Evolutionary conservation across 306 rosid species (phyloP).

Genomic region (Rosa persica): DNA sequence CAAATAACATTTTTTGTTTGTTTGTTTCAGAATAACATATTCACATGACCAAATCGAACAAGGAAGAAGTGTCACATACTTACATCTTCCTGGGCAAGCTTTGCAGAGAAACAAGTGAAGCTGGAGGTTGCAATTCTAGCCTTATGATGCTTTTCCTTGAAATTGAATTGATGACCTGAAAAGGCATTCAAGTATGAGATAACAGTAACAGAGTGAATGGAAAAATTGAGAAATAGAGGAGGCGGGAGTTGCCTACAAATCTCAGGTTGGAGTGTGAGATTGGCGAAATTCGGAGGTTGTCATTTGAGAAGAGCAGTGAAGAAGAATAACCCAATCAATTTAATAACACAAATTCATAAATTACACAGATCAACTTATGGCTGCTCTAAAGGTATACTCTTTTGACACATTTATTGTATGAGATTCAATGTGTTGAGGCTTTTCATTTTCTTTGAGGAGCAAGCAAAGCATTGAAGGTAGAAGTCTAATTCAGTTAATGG

Average conservation of each 20-base stretch:
- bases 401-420: no score
- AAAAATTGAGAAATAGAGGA: background rate
- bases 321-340: no score
- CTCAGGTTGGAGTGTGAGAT: conserved; percentile 19
- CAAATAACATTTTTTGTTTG: background rate
- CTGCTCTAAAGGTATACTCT: no score
- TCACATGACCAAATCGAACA: background rate
- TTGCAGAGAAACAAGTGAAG: conserved; percentile 24
- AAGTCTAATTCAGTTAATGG: no score
- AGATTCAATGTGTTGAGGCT: no score
- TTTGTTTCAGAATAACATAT: background rate
- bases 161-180: conserved; percentile 30
- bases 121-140: conserved; percentile 25
- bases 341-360: no score
- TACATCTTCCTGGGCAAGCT: background rate
- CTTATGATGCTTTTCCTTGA: conserved; percentile 20
- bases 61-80: no score
- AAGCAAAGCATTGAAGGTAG: no score
- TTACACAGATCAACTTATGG: no score
- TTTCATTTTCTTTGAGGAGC: no score
- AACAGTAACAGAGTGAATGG: background rate
- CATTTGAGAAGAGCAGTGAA: conserved; percentile 13
- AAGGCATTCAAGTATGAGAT: background rate
- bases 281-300: conserved; percentile 1
- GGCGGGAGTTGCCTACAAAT: conserved; percentile 26